Evolutionary conservation across 2,329 filamentous ascomycete species (phyloP), one percentile per base, ranked within the genome.

Genomic region (Fusarium annulatum): DNA sequence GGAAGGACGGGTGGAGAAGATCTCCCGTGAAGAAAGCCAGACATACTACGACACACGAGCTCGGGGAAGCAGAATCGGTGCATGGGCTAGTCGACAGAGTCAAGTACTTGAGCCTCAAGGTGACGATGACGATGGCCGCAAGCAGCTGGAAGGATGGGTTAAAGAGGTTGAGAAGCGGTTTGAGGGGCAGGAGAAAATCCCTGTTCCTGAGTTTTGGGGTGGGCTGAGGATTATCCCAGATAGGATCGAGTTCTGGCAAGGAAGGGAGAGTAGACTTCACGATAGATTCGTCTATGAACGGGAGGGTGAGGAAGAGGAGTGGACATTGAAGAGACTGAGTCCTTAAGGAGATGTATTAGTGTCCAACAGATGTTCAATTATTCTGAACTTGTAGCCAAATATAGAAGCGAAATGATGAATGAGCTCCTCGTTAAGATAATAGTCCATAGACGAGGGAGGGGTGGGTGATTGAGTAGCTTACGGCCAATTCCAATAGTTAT

Each of bases 161-260:
- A 86, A 86, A 72, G 94, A 97, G 78, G 88, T 91, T 41, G 93
- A 97, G 85, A 84, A 88, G 81, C 88, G 85, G 75, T 99, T 97
- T 80, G 88, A 91, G 46, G 93, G 90, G 4, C 79, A 88, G 73
- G 93, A 97, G 34, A 84, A 93, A 64, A 97, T 99, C 74, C 95
- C 95, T 3, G 91, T 98, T 56, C 96, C 96, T 8, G 92, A 93
- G 15, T 98, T 97, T 81, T 99, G 96, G 96, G 96, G 96, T 36
- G 96, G 96, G 0, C 81, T 98, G 81, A 90, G 96, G 76, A 89
- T 99, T 68, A 88, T 95, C 72, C 96, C 96, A 1, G 93, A 95
- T 79, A 89, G 90, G 77, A 88, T 99, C 55, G 96, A 99, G 87
- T 99, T 99, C 81, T 99, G 96, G 91, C 95, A 98, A 86, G 96